Evolutionary conservation across 2,329 filamentous ascomycete species (phyloP), one percentile per base, ranked within the genome.

Genomic region (Sphaerulina vaccinii): DNA sequence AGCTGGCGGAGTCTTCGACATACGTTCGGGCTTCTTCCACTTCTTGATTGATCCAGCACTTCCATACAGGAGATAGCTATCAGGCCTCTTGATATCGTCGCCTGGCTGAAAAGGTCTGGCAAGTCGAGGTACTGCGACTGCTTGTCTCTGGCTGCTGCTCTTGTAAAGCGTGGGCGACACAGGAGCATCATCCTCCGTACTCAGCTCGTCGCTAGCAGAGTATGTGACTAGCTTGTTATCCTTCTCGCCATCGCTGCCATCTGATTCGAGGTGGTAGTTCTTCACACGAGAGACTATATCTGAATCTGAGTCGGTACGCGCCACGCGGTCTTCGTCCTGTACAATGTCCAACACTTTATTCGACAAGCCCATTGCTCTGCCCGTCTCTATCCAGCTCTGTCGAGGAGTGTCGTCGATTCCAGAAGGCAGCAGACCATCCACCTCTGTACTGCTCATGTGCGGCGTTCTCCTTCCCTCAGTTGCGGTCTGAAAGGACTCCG

Each of bases 401-500:
- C 37, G 44, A 6, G 52, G 52, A 7, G 52, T 54, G 21, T 36
- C 39, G 32, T 50, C 32, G 19, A 33, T n/a, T 3, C 15, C 37
- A 13, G 47, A 11, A 7, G 52, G 39, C 13, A 36, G 56, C 44
- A 35, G 59, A n/a, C n/a, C n/a, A 46, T 33, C 56, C 41, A 56
- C 47, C 24, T 55, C 51, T 36, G 54, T 58, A 9, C 41, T 52
- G 38, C 56, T 62, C 13, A 62, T 62, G 48, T 64, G 65, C 11
- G 62, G 37, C n/a, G 45, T 49, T n/a, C n/a, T n/a, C 19, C 67
- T 68, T 4, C 72, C 70, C 58, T 76, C 74, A 50, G 67, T 65
- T 9, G 75, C 75, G 1, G 75, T 77, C 38, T 65, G 70, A 59
- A 75, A 77, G 0, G 74, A 76, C 21, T 76, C 74, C 24, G 73